Evolutionary conservation across 768 basidiomycete genomes (phyloP), one percentile per base, ranked within the genome.

Genomic region (Pisolithus sp.): DNA sequence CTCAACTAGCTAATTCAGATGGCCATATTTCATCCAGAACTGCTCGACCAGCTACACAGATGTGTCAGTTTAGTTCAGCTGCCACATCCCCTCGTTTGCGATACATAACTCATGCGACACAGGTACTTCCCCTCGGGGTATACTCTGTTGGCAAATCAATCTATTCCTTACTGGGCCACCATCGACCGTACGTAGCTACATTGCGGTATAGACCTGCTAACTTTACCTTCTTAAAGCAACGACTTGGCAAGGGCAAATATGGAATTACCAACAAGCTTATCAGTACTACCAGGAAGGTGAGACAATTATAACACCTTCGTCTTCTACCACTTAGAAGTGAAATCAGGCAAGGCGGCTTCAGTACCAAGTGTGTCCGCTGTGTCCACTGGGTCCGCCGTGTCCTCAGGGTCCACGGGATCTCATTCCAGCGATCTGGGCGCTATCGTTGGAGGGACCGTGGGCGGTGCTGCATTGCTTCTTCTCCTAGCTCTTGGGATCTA

Each of bases 151-250:
- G 44, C 54, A 8, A 65, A 60, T 23, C 60, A 60, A 15, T 62
- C 65, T 0, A 74, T 82, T 45, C 80, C 80, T 20, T 68, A 54
- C 46, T 82, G 78, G 73, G 78, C 80, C 15, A 62, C 51, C 2
- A 62, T 43, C 18, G 36, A 79, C 61, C 78, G 80, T 81, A 61
- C 55, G 77, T 65, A 6, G 12, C 6, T 26, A 26, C 24, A 15
- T 20, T 5, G 2, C 24, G 26, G 17, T 28, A 17, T n/a, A 24
- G 21, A 30, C 5, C 43, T 13, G 26, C n/a, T 45, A 17, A 26
- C 15, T 4, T n/a, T 15, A 45, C 23, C 1, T 8, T n/a, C 28
- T 45, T 10, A n/a, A 13, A 45, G 43, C 43, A 6, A 30, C 24
- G 26, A 45, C 24, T 24, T 45, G 43, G 43, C 9, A 13, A 45